A percentile compares a stretch with the other conserved stretches of the same genome.
These are phyloP conservation scores for Pichia rugopelliculosa DNA, from an alignment of 805 yeast species.

Conservation along the genomic window DNA sequence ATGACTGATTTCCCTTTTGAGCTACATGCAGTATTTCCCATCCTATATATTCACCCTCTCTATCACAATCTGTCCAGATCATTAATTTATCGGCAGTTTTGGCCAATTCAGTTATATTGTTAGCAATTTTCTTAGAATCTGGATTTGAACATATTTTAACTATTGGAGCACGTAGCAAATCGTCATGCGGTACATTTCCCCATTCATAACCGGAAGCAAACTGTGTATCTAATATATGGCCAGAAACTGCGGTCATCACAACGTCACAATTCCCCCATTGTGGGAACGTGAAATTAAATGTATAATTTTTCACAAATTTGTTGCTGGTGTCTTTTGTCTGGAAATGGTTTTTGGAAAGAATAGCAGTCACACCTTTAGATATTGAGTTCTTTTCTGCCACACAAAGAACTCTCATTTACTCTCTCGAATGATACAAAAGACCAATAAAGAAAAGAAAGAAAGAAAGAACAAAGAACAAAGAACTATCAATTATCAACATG, in stretches of 20 bases:
- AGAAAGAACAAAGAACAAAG: too few species aligned
- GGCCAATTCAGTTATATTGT: slow-evolving; percentile 64
- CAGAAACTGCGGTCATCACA: slow-evolving; percentile 88
- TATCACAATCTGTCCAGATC: slow-evolving; percentile 98
- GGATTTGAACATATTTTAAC: neutral
- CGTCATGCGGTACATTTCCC: slow-evolving; percentile 59
- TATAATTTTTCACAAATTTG: slow-evolving; percentile 73
- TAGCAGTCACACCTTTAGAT: slow-evolving; percentile 71
- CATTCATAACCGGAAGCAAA: slow-evolving; percentile 57
- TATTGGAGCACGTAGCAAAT: slow-evolving; percentile 62
- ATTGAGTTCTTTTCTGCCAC: slow-evolving; percentile 97
- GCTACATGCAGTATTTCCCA: slow-evolving; percentile 76
- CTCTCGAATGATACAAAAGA: neutral
- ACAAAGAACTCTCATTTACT: slow-evolving; percentile 69
- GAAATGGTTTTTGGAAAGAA: slow-evolving; percentile 45
- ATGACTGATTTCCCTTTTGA: slow-evolving; percentile 35
- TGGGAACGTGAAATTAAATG: slow-evolving; percentile 62
- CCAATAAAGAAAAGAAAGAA: neutral
- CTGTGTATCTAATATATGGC: slow-evolving; percentile 66
- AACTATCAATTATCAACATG: neutral
- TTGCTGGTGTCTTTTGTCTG: slow-evolving; percentile 39
- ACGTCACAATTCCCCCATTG: slow-evolving; percentile 60
- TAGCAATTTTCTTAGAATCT: slow-evolving; percentile 39
- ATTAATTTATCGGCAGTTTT: slow-evolving; percentile 53
- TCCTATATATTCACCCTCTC: slow-evolving; percentile 94